phyloP scores from a whole-genome alignment of 495 filamentous ascomycete genomes.

The Trichoderma gamsii region DNA sequence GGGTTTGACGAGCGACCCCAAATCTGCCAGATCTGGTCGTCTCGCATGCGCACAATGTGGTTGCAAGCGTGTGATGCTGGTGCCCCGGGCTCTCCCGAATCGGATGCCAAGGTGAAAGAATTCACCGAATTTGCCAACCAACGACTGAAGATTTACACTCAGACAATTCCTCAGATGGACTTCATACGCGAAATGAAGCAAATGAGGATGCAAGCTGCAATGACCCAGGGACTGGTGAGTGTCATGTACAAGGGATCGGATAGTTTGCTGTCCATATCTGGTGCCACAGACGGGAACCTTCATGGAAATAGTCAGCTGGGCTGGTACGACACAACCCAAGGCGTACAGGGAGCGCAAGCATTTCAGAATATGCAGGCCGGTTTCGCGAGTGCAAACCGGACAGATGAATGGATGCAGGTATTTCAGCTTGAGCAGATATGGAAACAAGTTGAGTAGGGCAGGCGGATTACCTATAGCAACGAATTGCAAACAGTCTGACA shows the following conservation, averaged over 20 bases:
- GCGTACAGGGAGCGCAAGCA: not conserved
- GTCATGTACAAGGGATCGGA: not conserved
- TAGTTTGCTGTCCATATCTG: not conserved
- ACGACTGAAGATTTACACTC: not conserved
- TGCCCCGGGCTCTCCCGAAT: not conserved
- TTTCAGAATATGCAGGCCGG: not conserved
- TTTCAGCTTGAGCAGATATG: not conserved
- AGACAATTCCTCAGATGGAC: not conserved
- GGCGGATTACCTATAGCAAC: conserved; percentile 20
- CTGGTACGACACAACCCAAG: not conserved
- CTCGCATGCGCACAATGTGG: conserved; percentile 6
- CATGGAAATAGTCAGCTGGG: not conserved
- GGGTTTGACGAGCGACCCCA: not conserved
- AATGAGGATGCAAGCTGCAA: not conserved
- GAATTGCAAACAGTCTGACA: too few relatives aligned
- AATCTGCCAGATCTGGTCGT: not conserved
- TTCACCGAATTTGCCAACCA: not conserved
- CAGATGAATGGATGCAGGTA: conserved; percentile 3
- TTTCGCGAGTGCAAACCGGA: not conserved
- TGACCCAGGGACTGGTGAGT: not conserved
- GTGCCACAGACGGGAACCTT: not conserved
- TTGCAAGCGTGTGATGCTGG: not conserved
- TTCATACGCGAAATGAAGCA: not conserved
- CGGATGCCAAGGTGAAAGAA: not conserved
- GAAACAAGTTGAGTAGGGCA: not conserved